Evolutionary conservation across 225 moss, liverwort and hornwort species (phyloP), one percentile per base, ranked within the genome.

Genomic region (Pleurozium schreberi): DNA sequence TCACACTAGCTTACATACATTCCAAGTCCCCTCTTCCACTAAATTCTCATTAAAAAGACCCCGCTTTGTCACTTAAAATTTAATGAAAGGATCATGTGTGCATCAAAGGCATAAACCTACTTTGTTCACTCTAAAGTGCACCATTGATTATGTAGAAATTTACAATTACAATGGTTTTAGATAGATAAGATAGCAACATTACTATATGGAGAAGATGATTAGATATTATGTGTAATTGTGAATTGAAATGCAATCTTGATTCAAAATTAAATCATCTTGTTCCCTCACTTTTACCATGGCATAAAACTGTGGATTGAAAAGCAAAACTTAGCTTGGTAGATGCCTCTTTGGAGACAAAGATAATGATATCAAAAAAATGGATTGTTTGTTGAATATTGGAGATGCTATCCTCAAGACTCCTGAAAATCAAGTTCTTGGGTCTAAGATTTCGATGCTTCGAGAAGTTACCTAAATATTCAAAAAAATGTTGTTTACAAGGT

Each of bases 11-110:
- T 52, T 52, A 11, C 52, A n/a, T n/a, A n/a, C n/a, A 23, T 49
- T 6, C 5, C 5, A 0, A 21, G 0, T 76, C 2, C 15, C 5
- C 22, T 36, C 36, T 1, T 36, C 1, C 1, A 34, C 4, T 20
- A 33, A 7, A 49, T 33, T 19, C n/a, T 50, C 4, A 4, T 34
- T 74, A 7, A 74, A 74, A 74, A 4, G 33, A 11, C 47, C 18
- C 0, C 0, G 0, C 27, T 47, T 20, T 49, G 11, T 49, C 11
- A 49, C 8, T 49, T 49, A 49, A 11, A 20, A 8, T 50, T 33
- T 33, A 50, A 75, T 2, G 0, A 36, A 14, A 34, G 14, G 19
- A 50, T 5, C 4, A 12, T 20, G 20, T 49, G 20, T 22, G 3
- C 0, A 0, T 34, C 5, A 1, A 50, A 33, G 13, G 50, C 8